A percentile compares a stretch with the other conserved stretches of the same genome.
Evolutionary conservation across 2,329 filamentous ascomycete species (phyloP).

Genomic region (Chrysoporthe cubensis): DNA sequence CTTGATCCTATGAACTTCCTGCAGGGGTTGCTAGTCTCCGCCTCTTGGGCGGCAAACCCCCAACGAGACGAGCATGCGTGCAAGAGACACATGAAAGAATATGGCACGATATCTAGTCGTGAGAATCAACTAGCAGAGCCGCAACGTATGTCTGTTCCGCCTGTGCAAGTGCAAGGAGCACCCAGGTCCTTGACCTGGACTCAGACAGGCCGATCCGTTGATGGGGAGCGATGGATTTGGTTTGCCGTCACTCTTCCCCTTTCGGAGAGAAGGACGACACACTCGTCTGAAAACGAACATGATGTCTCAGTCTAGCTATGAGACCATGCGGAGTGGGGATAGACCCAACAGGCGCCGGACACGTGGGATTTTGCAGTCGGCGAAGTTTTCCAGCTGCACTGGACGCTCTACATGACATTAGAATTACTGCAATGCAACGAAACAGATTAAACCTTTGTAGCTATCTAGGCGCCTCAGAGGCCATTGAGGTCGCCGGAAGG

Average conservation of each 20-base stretch:
- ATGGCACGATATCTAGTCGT: constrained; percentile 6
- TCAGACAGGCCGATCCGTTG: constrained; percentile 12
- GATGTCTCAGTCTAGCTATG: constrained; percentile 27
- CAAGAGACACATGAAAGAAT: constrained; percentile 6
- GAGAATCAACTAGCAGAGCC: constrained; percentile 13
- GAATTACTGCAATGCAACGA: neutral
- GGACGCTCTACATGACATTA: neutral
- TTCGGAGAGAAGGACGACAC: constrained; percentile 2
- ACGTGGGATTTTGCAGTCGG: constrained; percentile 21
- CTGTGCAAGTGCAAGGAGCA: neutral
- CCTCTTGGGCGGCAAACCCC: neutral
- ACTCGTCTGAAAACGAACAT: constrained; percentile 10
- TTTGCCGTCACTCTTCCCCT: constrained; percentile 7
- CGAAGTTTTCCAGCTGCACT: neutral
- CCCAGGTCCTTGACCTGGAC: neutral
- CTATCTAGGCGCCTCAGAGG: neutral
- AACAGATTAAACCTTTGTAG: neutral
- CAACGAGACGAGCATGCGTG: neutral
- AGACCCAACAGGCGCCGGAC: constrained; percentile 25
- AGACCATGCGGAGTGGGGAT: constrained; percentile 15
- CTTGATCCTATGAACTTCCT: neutral
- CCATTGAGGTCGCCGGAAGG: neutral
- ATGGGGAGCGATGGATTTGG: neutral
- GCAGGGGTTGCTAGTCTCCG: neutral
- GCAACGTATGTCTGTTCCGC: constrained; percentile 11